Conservation (phyloP, 345 rosid species). For the Murraya paniculata region DNA sequence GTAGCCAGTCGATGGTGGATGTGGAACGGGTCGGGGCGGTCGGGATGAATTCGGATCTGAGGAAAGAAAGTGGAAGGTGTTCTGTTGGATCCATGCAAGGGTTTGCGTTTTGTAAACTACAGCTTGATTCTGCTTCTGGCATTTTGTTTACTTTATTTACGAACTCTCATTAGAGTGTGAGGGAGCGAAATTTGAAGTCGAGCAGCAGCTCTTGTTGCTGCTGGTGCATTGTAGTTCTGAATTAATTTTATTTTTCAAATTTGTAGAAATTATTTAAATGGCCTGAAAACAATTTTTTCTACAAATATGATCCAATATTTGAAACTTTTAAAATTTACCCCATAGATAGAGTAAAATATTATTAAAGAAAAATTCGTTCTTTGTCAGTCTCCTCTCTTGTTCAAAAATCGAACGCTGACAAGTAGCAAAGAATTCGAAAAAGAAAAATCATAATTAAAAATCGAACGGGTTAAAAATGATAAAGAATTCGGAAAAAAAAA, state of each 20-base stretch:
- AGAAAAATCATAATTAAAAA: too few relatives aligned
- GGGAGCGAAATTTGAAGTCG: not conserved
- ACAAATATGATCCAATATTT: not conserved
- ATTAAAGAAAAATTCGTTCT: not conserved
- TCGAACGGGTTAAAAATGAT: too few relatives aligned
- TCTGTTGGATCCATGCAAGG: conserved; percentile 44
- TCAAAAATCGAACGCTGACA: not conserved
- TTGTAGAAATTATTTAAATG: not conserved
- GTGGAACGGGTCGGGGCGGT: conserved; percentile 64
- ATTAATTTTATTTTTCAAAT: too few relatives aligned
- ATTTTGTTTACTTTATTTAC: conserved; percentile 18
- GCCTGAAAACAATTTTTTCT: not conserved
- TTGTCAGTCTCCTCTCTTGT: not conserved
- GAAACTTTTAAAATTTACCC: not conserved
- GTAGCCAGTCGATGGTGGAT: conserved; percentile 78
- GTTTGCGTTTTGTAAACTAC: conserved; percentile 22
- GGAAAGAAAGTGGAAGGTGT: conserved; percentile 56
- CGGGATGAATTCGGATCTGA: conserved; percentile 62
- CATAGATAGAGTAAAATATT: not conserved
- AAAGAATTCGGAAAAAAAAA: too few relatives aligned
- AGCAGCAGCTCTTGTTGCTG: too few relatives aligned
- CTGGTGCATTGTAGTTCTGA: too few relatives aligned
- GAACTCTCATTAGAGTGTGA: not conserved
- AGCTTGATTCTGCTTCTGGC: conserved; percentile 43
- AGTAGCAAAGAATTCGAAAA: not conserved